A percentile compares a stretch with the other conserved stretches of the same genome.
These are phyloP conservation scores for Fusarium beomiforme DNA, from an alignment of 2,329 filamentous ascomycete genomes.

Conservation along the genomic window DNA sequence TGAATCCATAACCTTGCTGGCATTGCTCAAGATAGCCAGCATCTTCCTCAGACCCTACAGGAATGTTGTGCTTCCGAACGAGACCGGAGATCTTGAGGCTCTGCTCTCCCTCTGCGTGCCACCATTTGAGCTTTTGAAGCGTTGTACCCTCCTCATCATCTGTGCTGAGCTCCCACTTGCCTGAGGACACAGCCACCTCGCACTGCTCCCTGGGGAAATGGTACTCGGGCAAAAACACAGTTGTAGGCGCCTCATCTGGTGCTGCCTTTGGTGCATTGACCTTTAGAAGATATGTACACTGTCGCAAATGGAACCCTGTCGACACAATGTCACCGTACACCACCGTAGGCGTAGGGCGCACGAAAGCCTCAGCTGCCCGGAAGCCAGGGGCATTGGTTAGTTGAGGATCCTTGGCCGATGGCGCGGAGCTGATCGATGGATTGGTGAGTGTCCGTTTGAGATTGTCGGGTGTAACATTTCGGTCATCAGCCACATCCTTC, in stretches of 20 bases:
- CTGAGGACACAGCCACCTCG: slow-evolving; percentile 79
- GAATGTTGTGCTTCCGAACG: slow-evolving; percentile 69
- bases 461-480: slow-evolving; percentile 76
- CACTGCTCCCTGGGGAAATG: slow-evolving; percentile 85
- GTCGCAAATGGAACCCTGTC: slow-evolving; percentile 85
- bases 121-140: slow-evolving; percentile 87
- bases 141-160: slow-evolving; percentile 75
- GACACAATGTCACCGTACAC: slow-evolving; percentile 76
- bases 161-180: slow-evolving; percentile 86
- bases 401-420: slow-evolving; percentile 63
- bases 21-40: slow-evolving; percentile 81
- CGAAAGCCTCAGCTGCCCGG: slow-evolving; percentile 91
- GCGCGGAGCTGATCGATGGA: slow-evolving; percentile 70
- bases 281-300: slow-evolving; percentile 79
- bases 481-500: slow-evolving; percentile 61
- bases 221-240: slow-evolving; percentile 88
- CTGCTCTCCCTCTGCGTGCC: slow-evolving; percentile 89
- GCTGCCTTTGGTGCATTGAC: slow-evolving; percentile 70
- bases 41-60: slow-evolving; percentile 72
- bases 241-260: slow-evolving; percentile 74
- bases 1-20: slow-evolving; percentile 58
- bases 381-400: slow-evolving; percentile 75
- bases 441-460: slow-evolving; percentile 77
- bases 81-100: slow-evolving; percentile 79
- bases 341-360: slow-evolving; percentile 82